phyloP scores from a whole-genome alignment of 768 basidiomycete species.

The Lentinula detonsa region DNA sequence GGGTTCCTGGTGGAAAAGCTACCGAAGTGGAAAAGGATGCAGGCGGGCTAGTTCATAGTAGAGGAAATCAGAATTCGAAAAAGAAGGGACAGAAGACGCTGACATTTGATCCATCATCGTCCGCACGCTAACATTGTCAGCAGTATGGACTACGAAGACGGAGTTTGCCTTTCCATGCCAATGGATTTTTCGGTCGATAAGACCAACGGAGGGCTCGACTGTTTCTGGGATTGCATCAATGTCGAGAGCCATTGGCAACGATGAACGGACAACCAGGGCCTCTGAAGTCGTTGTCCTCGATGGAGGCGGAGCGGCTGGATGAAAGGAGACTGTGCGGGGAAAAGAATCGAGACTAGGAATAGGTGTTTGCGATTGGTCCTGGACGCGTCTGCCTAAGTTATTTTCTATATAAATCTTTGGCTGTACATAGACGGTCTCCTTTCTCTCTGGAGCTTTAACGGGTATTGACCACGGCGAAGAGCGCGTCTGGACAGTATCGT shows the following conservation, averaged over 20 bases:
- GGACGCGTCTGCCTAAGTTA: neutral
- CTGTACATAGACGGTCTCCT: neutral
- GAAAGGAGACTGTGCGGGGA: neutral
- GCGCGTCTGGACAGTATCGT: neutral
- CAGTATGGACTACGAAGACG: slow-evolving; percentile 63
- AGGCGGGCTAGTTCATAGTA: neutral
- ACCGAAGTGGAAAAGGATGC: slow-evolving; percentile 29
- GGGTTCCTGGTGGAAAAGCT: slow-evolving; percentile 77
- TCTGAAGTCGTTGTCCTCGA: neutral
- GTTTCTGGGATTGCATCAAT: neutral
- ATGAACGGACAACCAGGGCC: neutral
- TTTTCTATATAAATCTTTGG: neutral
- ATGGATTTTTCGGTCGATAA: slow-evolving; percentile 32
- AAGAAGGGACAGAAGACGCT: slow-evolving; percentile 19
- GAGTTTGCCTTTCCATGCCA: slow-evolving; percentile 63
- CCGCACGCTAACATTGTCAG: slow-evolving; percentile 72
- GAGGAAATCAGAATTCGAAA: slow-evolving; percentile 1
- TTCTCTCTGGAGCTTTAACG: neutral
- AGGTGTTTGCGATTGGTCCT: neutral
- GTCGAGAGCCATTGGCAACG: neutral
- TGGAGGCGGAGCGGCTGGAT: neutral
- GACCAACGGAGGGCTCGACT: neutral
- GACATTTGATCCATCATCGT: slow-evolving; percentile 61
- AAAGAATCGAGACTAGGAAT: neutral
- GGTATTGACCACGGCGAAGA: neutral